Percentiles rank a stretch among this genome's conserved stretches.
Evolutionary conservation across 768 basidiomycete genomes (phyloP).

Genomic region (Scleroderma bovista): DNA sequence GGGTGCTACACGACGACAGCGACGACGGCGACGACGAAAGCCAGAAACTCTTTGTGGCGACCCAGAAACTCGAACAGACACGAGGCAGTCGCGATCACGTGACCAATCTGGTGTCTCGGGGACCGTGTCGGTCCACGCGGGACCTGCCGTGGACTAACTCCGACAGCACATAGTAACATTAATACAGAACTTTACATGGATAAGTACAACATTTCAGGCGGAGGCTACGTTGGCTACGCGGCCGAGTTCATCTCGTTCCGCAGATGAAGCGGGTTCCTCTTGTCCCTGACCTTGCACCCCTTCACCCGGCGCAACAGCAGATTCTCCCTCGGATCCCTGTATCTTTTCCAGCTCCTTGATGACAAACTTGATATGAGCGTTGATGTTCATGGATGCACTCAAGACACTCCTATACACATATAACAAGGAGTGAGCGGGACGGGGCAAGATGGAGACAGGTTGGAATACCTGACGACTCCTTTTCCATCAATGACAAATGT

Average conservation of each 20-base stretch:
- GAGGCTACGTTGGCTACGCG: constrained; percentile 15
- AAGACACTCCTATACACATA: constrained; percentile 43
- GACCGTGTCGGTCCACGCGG: constrained; percentile 4
- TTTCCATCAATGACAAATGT: constrained; percentile 75
- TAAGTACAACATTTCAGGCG: constrained; percentile 14
- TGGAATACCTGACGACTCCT: constrained; percentile 55
- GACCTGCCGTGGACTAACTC: not conserved
- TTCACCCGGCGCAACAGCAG: not conserved
- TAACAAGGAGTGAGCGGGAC: not conserved
- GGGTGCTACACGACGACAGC: constrained; percentile 10
- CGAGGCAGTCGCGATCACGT: constrained; percentile 34
- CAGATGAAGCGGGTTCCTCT: constrained; percentile 5
- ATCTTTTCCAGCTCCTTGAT: constrained; percentile 58
- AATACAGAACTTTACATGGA: too few relatives aligned
- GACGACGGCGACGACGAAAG: constrained; percentile 11
- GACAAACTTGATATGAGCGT: constrained; percentile 67
- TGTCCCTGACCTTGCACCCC: not conserved
- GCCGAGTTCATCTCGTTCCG: constrained; percentile 14
- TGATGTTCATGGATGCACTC: constrained; percentile 56
- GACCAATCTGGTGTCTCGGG: constrained; percentile 13
- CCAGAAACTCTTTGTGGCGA: constrained; percentile 23
- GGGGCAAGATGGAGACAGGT: not conserved
- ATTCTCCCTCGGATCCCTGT: constrained; percentile 7
- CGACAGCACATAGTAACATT: too few relatives aligned
- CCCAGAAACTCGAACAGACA: constrained; percentile 25